Percentiles rank a stretch among this genome's conserved stretches.
Evolutionary conservation across 371 early-diverging fungal genomes (phyloP).

Genomic region (Mucor mucedo): DNA sequence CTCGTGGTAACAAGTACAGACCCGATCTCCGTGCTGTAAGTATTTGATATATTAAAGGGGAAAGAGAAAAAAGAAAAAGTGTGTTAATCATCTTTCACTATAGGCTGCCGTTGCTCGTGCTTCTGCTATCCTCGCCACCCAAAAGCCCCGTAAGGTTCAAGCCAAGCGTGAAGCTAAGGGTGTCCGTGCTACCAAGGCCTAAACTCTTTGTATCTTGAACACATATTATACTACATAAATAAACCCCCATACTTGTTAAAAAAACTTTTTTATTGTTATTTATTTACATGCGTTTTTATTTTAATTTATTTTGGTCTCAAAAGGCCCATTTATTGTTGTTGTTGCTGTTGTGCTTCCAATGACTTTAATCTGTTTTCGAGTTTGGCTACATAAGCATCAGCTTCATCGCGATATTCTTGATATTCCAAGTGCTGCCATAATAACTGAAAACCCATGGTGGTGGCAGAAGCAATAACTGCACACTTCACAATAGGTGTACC

Average conservation of each 20-base stretch:
- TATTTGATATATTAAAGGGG: background rate
- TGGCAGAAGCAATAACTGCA: conserved; percentile 47
- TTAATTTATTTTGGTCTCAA: background rate
- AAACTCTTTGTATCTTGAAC: conserved; percentile 10
- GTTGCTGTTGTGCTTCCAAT: conserved; percentile 41
- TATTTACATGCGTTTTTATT: conserved; percentile 3
- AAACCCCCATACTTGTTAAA: background rate
- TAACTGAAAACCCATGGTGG: conserved; percentile 49
- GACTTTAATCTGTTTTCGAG: conserved; percentile 44
- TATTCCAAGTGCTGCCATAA: conserved; percentile 55
- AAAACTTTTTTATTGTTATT: background rate
- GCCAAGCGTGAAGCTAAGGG: conserved; percentile 53
- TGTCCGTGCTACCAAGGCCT: conserved; percentile 29
- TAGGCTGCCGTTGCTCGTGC: conserved; percentile 86
- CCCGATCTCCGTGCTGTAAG: conserved; percentile 79
- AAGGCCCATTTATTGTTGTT: background rate
- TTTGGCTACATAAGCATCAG: conserved; percentile 35
- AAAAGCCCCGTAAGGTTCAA: conserved; percentile 68
- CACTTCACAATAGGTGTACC: conserved; percentile 59
- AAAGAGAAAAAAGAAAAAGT: background rate
- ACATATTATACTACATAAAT: conserved; percentile 1
- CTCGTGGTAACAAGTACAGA: conserved; percentile 67
- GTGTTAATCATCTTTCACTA: background rate
- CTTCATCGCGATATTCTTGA: conserved; percentile 49
- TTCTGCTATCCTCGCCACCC: conserved; percentile 70